Percentiles rank a stretch among this genome's conserved stretches.
Conservation (phyloP, 2,329 filamentous ascomycete species). For the Dothistroma septosporum region DNA sequence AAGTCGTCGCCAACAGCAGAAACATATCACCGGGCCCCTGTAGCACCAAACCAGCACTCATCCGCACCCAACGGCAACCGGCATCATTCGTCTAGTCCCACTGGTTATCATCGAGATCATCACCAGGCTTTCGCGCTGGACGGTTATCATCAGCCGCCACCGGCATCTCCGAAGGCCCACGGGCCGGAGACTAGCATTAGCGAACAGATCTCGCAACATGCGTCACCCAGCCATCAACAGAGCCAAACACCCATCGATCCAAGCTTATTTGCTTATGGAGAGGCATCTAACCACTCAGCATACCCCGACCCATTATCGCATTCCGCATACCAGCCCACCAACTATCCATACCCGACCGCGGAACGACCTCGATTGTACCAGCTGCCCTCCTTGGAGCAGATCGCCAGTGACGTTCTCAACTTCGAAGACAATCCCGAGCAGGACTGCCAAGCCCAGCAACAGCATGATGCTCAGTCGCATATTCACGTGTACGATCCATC, state of each 20-base stretch:
- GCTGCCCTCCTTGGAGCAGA: slow-evolving; percentile 34
- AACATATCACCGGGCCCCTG: neutral
- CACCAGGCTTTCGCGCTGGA: neutral
- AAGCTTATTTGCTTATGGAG: slow-evolving; percentile 15
- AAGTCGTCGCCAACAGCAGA: neutral
- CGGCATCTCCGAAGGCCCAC: slow-evolving; percentile 11
- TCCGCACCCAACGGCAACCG: neutral
- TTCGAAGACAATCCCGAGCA: neutral
- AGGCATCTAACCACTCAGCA: slow-evolving; percentile 4
- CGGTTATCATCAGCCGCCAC: neutral
- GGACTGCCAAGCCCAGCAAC: slow-evolving; percentile 17
- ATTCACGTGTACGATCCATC: slow-evolving; percentile 19
- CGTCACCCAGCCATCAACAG: slow-evolving; percentile 7
- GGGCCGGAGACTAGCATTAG: slow-evolving; percentile 5
- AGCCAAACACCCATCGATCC: slow-evolving; percentile 24
- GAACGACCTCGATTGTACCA: slow-evolving; percentile 24
- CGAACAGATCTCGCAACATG: slow-evolving; percentile 5
- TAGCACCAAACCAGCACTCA: neutral
- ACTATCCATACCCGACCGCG: slow-evolving; percentile 24
- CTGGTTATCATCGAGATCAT: neutral
- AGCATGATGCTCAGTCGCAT: slow-evolving; percentile 15
- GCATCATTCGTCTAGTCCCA: neutral
- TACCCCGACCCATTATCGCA: slow-evolving; percentile 10
- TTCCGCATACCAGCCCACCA: slow-evolving; percentile 11
- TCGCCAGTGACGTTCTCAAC: slow-evolving; percentile 34